These are phyloP conservation scores for Penicillium sp. DNA, from an alignment of 2,329 filamentous ascomycete genomes.

Conservation along the genomic window DNA sequence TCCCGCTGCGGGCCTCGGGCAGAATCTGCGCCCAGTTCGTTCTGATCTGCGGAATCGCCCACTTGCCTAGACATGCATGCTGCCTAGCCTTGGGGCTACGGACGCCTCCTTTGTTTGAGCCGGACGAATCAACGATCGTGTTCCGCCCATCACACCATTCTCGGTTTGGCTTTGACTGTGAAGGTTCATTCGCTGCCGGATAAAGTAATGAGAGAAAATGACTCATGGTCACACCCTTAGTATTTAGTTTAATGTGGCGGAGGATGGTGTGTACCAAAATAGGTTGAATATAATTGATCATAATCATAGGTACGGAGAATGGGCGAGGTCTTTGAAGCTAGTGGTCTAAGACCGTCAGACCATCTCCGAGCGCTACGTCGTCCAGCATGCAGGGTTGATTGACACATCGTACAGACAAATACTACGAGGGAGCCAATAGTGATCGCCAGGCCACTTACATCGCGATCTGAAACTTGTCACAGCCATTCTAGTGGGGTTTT, in stretches of 20 bases:
- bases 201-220: background rate
- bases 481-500: background rate
- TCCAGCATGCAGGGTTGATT: constrained; percentile 2
- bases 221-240: background rate
- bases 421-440: background rate
- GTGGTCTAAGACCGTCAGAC: constrained; percentile 5
- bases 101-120: constrained; percentile 4
- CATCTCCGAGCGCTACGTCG: background rate
- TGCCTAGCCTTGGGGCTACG: constrained; percentile 2
- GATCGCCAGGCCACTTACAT: background rate
- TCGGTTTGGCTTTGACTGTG: background rate
- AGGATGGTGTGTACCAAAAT: background rate
- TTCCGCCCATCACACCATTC: constrained; percentile 16
- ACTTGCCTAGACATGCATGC: constrained; percentile 3
- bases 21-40: background rate
- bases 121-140: constrained; percentile 13
- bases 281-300: background rate
- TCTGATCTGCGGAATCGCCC: constrained; percentile 14
- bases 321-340: background rate
- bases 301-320: background rate
- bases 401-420: constrained; percentile 2
- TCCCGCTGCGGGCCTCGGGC: constrained; percentile 17
- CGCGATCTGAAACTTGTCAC: constrained; percentile 7
- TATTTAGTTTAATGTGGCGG: background rate
- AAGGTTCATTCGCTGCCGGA: background rate